Conservation (phyloP, 352 stramenopile genomes). For the Phytophthora tentaculata region DNA sequence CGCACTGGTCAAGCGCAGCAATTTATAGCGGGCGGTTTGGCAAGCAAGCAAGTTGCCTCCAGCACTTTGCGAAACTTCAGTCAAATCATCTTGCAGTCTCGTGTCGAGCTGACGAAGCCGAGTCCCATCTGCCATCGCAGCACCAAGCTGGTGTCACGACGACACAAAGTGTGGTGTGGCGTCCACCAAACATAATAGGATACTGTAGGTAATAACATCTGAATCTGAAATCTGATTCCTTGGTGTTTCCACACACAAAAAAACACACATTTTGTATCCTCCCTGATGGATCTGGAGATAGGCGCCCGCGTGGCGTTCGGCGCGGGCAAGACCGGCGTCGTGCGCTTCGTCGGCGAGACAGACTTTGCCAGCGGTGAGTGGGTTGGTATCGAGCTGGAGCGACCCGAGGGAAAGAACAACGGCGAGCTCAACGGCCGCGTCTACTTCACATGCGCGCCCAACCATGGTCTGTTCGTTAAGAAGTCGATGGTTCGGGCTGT, state of each 20-base stretch:
- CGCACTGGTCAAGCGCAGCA: background rate
- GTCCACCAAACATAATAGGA: background rate
- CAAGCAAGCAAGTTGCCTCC: background rate
- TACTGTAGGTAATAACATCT: too few species aligned
- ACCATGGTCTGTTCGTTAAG: conserved; percentile 83
- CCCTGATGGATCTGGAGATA: conserved; percentile 56
- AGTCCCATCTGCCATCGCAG: conserved; percentile 19
- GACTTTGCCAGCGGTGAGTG: conserved; percentile 83
- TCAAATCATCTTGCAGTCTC: conserved; percentile 28
- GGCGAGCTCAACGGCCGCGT: conserved; percentile 81
- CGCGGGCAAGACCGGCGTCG: conserved; percentile 71
- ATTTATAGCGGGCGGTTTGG: conserved; percentile 21
- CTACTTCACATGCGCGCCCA: conserved; percentile 80
- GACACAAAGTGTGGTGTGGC: background rate
- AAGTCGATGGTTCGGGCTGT: conserved; percentile 40
- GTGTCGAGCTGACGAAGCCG: conserved; percentile 14
- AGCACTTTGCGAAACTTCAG: background rate
- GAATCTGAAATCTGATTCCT: conserved; percentile 2
- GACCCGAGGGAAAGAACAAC: conserved; percentile 85
- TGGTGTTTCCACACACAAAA: background rate
- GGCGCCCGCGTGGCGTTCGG: conserved; percentile 70
- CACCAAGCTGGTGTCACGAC: conserved; percentile 16
- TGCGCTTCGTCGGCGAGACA: conserved; percentile 81
- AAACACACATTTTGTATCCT: background rate
- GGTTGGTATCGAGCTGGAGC: conserved; percentile 84